Evolutionary conservation across 768 basidiomycete species (phyloP).

Genomic region (Tylopilus cervinicoccineus): DNA sequence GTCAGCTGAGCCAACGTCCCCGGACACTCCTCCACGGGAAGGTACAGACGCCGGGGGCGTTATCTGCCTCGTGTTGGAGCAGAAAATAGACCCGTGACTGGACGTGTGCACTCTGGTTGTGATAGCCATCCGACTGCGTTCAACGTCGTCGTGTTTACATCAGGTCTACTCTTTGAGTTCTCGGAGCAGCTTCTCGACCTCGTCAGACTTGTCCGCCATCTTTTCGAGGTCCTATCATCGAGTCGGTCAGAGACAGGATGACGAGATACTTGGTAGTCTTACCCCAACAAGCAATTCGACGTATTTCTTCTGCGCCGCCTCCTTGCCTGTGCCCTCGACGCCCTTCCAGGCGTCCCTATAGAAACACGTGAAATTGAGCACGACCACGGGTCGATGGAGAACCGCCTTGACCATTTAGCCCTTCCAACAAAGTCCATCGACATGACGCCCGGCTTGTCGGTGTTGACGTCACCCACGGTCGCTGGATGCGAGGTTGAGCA

Average conservation of each 20-base stretch:
- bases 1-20: slow-evolving; percentile 6
- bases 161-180: slow-evolving; percentile 50
- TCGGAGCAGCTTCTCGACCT: slow-evolving; percentile 50
- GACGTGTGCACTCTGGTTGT: too few species aligned
- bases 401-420: slow-evolving; percentile 71
- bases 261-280: slow-evolving; percentile 14
- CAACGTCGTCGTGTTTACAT: background rate
- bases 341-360: slow-evolving; percentile 82
- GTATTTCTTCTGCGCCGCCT: slow-evolving; percentile 70
- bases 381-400: background rate
- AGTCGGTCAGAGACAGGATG: background rate
- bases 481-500: slow-evolving; percentile 40
- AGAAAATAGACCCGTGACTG: background rate
- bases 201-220: slow-evolving; percentile 39
- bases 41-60: slow-evolving; percentile 27
- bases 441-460: slow-evolving; percentile 61
- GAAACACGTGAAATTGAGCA: background rate
- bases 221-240: slow-evolving; percentile 52
- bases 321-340: slow-evolving; percentile 67
- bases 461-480: slow-evolving; percentile 70
- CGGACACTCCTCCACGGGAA: slow-evolving; percentile 18
- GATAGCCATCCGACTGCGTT: too few species aligned
- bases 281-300: slow-evolving; percentile 73
- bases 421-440: slow-evolving; percentile 84
- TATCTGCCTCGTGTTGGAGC: slow-evolving; percentile 26